These are phyloP conservation scores for Claviceps arundinis DNA, from an alignment of 2,329 filamentous ascomycete species.

Conservation along the genomic window DNA sequence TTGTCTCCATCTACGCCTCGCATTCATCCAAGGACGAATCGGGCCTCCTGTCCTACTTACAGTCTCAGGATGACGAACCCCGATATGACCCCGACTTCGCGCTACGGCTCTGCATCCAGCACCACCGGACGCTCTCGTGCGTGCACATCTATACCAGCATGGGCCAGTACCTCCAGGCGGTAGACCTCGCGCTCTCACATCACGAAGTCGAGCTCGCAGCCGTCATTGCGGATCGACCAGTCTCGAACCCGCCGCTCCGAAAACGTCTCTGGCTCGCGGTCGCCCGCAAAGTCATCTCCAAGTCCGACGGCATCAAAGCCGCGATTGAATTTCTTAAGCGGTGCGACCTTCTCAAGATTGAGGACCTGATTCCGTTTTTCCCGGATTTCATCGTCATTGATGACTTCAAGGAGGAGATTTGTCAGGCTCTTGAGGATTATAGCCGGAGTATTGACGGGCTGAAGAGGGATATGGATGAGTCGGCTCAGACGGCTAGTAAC, in stretches of 20 bases:
- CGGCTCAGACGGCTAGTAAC: conserved; percentile 72
- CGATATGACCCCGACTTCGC: conserved; percentile 94
- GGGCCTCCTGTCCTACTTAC: conserved; percentile 74
- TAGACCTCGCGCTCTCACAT: conserved; percentile 83
- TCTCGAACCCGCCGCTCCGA: conserved; percentile 63
- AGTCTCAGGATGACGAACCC: conserved; percentile 76
- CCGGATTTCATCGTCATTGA: conserved; percentile 98
- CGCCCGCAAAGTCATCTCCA: conserved; percentile 82
- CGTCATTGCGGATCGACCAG: conserved; percentile 74
- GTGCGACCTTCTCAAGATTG: conserved; percentile 84
- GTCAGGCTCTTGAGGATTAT: conserved; percentile 84
- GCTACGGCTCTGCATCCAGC: conserved; percentile 84
- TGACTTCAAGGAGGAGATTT: conserved; percentile 98
- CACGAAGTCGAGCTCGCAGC: conserved; percentile 81
- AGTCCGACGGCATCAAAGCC: conserved; percentile 75
- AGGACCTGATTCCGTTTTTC: conserved; percentile 96
- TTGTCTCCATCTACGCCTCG: conserved; percentile 91
- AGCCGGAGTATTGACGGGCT: conserved; percentile 77
- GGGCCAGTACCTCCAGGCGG: conserved; percentile 86
- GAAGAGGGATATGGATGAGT: conserved; percentile 92
- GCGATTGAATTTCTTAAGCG: conserved; percentile 89
- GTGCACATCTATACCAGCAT: conserved; percentile 97
- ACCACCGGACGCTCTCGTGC: conserved; percentile 83
- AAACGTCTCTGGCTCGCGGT: conserved; percentile 95
- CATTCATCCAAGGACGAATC: conserved; percentile 73